phyloP scores from a whole-genome alignment of 1,139 yeast species.

The Taphrina populina region DNA sequence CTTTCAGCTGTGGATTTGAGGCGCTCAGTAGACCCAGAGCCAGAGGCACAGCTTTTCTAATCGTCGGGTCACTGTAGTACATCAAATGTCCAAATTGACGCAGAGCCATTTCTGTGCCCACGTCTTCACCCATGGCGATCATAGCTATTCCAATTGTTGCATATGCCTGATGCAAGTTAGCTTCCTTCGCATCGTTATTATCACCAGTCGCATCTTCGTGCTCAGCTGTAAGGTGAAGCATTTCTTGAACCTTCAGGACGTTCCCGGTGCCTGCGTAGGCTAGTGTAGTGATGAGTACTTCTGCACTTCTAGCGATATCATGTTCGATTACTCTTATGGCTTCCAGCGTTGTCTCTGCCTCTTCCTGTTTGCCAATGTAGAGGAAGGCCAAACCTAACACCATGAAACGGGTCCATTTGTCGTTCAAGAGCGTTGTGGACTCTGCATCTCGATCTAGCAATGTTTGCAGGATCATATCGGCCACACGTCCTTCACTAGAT shows the following conservation, averaged over 20 bases:
- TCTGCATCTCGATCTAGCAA: conserved; percentile 79
- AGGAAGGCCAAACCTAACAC: conserved; percentile 89
- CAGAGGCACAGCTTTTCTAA: conserved; percentile 91
- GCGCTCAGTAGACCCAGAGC: conserved; percentile 96
- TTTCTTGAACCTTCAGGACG: conserved; percentile 87
- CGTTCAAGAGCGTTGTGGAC: conserved; percentile 72
- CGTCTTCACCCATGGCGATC: conserved; percentile 96
- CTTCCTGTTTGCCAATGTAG: conserved; percentile 86
- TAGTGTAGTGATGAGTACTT: conserved; percentile 85
- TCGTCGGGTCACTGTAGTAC: conserved; percentile 94
- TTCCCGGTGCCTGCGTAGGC: conserved; percentile 98
- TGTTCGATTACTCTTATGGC: conserved; percentile 94
- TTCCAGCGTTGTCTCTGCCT: conserved; percentile 91
- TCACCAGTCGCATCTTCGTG: conserved; percentile 51
- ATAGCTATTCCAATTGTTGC: conserved; percentile 93
- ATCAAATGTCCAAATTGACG: conserved; percentile 92
- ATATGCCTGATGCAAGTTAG: conserved; percentile 60
- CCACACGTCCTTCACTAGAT: conserved; percentile 90
- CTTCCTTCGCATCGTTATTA: conserved; percentile 54
- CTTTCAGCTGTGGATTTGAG: conserved; percentile 95
- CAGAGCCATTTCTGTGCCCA: conserved; percentile 95
- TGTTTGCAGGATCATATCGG: conserved; percentile 85
- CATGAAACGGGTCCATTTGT: conserved; percentile 85
- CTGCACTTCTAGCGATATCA: conserved; percentile 85
- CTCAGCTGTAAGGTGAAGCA: conserved; percentile 71